Evolutionary conservation across 192 early-diverging fungal genomes (phyloP), one percentile per base, ranked within the genome.

Genomic region (Obelidium mucronatum): DNA sequence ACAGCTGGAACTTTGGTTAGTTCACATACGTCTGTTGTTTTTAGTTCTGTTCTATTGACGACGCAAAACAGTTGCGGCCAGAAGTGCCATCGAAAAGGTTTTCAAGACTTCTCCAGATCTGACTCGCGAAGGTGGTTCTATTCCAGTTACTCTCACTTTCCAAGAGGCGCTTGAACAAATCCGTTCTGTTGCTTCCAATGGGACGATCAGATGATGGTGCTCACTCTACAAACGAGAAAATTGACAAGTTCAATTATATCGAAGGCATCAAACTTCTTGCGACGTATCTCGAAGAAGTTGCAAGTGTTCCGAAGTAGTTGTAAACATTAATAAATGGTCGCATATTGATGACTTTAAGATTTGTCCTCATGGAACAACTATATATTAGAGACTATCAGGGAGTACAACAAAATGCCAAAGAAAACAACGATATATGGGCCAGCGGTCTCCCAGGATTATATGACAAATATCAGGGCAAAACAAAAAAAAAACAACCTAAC

Each of bases 141-240:
- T 99, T 78, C 97, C 97, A 28, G 96, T 99, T 17, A 99, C 97
- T 8, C 86, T 99, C 67, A 96, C 94, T 4, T 99, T 99, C 89
- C 95, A 99, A 88, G 96, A 99, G 78, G 93, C 93, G 42, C n/a
- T 84, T 99, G 26, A 82, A 93, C 66, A 93, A 92, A 86, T 95
- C 91, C 77, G 86, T 96, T 28, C 83, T 99, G 62, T 88, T 99
- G 76, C 86, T 99, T 76, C 97, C 97, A 37, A 97, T 99, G 95
- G 97, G 96, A 64, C 88, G 93, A 28, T 84, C 89, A 75, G 95
- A 95, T 82, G 95, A 96, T 70, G 97, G 97, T 75, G 97, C 96
- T 19, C 97, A 99, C 87, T 95, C 94, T 17, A 97, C 94, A 84
- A 97, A 98, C 86, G 97, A 99, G 84, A 98, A 97, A 84, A 81